Evolutionary conservation across 1,284 basidiomycete genomes (phyloP), one percentile per base, ranked within the genome.

Genomic region (Ceratobasidium theobromae): DNA sequence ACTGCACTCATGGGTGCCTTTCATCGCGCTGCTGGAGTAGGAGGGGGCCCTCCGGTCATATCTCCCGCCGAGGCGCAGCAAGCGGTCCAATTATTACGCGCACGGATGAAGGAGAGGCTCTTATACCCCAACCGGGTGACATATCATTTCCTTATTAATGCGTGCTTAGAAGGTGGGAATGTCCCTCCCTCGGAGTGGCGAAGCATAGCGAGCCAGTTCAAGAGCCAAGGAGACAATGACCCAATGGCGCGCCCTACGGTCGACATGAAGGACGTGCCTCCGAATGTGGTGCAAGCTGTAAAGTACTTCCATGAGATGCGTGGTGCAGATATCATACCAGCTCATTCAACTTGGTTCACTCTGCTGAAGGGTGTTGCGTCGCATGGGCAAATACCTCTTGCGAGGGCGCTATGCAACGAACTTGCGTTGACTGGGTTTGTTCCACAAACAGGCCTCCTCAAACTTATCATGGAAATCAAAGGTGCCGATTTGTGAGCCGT

Each of bases 101-200:
- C 76, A 52, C 80, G 82, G 70, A 92, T 94, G 87, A 79, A 78
- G 72, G 76, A 72, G 46, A 78, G 80, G 14, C 79, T 79, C 0
- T 75, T 89, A 60, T 75, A 77, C 38, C 78, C 88, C 48, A 86
- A 82, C 69, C 77, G 82, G 41, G 79, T 83, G 28, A 84, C 84
- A n/a, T 93, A 89, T 76, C 87, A 93, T 72, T 82, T 87, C 68
- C 77, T 95, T 49, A 81, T 95, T 67, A 81, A 81, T 65, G 83
- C 86, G 12, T 83, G 83, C 69, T 75, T 91, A 67, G 78, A 80
- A 25, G 41, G 55, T 33, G 41, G 41, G 21, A 11, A 32, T 14
- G 30, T 33, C 23, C 27, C 55, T 55, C 23, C 14, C 82, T 81
- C 69, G 75, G 12, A 48, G 12, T 58, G 41, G 41, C 8, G 27